These are phyloP conservation scores for Trametes meyenii DNA, from an alignment of 768 basidiomycete genomes.

Conservation along the genomic window DNA sequence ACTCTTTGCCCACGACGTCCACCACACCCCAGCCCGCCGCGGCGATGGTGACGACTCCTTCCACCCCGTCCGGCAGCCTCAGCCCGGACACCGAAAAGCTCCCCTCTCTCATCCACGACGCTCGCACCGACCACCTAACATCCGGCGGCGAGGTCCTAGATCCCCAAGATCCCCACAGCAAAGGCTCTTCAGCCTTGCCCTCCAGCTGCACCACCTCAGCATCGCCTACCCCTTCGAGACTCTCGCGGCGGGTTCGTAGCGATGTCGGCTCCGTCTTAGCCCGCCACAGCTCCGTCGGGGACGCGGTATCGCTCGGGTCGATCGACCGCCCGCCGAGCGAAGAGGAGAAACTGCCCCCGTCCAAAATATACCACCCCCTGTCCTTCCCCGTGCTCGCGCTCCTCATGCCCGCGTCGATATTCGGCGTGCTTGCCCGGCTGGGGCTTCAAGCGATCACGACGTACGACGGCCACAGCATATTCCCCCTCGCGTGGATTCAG, in stretches of 20 bases:
- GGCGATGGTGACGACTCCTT: conserved; percentile 11
- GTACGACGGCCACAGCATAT: conserved; percentile 77
- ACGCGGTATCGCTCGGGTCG: conserved; percentile 43
- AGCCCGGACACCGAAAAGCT: conserved; percentile 1
- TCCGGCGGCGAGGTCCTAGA: not conserved
- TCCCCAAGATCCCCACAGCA: not conserved
- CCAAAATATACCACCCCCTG: conserved; percentile 52
- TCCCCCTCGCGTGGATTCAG: conserved; percentile 84
- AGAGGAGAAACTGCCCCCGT: conserved; percentile 35
- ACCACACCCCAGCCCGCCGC: conserved; percentile 2
- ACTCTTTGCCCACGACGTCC: conserved; percentile 2
- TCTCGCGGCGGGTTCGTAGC: conserved; percentile 1
- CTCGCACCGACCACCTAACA: not conserved
- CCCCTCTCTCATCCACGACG: conserved; percentile 7
- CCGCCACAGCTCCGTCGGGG: conserved; percentile 36
- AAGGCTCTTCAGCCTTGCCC: not conserved
- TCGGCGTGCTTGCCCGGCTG: conserved; percentile 83
- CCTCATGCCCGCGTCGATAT: conserved; percentile 78
- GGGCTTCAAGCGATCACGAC: conserved; percentile 74
- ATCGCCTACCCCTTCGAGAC: not conserved
- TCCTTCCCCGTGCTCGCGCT: conserved; percentile 68
- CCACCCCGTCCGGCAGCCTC: not conserved
- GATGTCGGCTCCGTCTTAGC: conserved; percentile 41
- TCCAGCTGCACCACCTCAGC: conserved; percentile 1
- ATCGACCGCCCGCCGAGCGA: conserved; percentile 45